phyloP scores from a whole-genome alignment of 768 basidiomycete species.

The Russula griseocarnosa region DNA sequence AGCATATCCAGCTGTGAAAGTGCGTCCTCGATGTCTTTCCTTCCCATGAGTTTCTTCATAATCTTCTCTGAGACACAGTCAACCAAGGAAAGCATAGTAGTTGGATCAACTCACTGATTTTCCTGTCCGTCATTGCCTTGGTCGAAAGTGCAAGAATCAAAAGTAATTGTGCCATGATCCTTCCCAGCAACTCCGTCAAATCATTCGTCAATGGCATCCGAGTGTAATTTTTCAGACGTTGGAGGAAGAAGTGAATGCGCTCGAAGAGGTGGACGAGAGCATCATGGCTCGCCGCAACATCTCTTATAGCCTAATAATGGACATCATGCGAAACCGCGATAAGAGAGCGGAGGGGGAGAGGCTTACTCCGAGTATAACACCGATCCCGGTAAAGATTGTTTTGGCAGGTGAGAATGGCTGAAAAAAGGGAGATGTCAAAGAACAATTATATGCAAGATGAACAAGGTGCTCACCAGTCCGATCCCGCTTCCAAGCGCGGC shows the following conservation, averaged over 20 bases:
- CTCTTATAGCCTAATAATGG: neutral
- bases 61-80: neutral
- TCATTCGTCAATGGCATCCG: neutral
- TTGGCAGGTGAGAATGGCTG: constrained; percentile 7
- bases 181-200: neutral
- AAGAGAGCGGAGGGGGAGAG: neutral
- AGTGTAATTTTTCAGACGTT: neutral
- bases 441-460: neutral
- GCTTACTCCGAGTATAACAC: constrained; percentile 1
- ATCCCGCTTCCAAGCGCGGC: neutral
- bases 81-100: neutral
- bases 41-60: neutral
- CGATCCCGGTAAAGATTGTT: neutral
- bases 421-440: neutral
- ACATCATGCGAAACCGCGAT: neutral
- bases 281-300: neutral
- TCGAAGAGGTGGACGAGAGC: neutral
- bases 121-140: neutral
- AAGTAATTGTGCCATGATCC: constrained; percentile 5
- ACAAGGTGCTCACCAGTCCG: neutral
- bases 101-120: neutral
- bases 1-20: constrained; percentile 3
- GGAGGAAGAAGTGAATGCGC: constrained; percentile 2
- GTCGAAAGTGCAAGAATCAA: constrained; percentile 5
- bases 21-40: neutral